These are phyloP conservation scores for Tricholoma saponaceum DNA, from an alignment of 768 basidiomycete genomes.

Conservation along the genomic window DNA sequence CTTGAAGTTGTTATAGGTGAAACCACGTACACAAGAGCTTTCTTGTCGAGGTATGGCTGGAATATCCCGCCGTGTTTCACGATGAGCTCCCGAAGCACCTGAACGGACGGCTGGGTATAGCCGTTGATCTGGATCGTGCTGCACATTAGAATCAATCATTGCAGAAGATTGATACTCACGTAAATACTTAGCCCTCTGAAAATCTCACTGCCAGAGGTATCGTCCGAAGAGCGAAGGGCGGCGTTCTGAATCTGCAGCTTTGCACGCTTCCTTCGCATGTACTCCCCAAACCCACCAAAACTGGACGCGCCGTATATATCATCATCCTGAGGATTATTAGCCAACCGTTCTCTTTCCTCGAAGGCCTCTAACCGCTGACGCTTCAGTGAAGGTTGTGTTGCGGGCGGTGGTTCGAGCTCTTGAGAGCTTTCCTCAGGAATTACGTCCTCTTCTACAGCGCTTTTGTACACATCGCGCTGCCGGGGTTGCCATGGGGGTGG, in stretches of 20 bases:
- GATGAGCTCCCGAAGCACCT: slow-evolving; percentile 78
- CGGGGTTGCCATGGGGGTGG: background rate
- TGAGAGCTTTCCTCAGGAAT: slow-evolving; percentile 18
- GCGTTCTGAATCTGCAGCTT: slow-evolving; percentile 84
- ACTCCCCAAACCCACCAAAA: slow-evolving; percentile 84
- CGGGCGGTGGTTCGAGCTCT: slow-evolving; percentile 32
- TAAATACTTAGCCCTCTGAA: slow-evolving; percentile 79
- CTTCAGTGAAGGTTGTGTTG: slow-evolving; percentile 39
- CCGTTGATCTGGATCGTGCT: slow-evolving; percentile 71
- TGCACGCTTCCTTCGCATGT: slow-evolving; percentile 86
- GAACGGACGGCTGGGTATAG: slow-evolving; percentile 81
- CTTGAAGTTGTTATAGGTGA: background rate
- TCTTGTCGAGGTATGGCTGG: slow-evolving; percentile 80
- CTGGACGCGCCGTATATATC: slow-evolving; percentile 70
- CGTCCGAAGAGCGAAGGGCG: slow-evolving; percentile 22
- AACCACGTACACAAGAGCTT: slow-evolving; percentile 60
- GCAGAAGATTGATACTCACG: slow-evolving; percentile 41
- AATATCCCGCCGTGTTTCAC: slow-evolving; percentile 80
- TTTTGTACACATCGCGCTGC: background rate
- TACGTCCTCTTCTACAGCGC: background rate
- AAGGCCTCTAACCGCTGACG: slow-evolving; percentile 27
- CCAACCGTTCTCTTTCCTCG: slow-evolving; percentile 17
- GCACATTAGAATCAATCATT: background rate
- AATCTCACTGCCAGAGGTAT: slow-evolving; percentile 38
- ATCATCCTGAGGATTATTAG: slow-evolving; percentile 24